A percentile compares a stretch with the other conserved stretches of the same genome.
phyloP scores from a whole-genome alignment of 108 stramenopile species.

The Phaeodactylum tricornutum region DNA sequence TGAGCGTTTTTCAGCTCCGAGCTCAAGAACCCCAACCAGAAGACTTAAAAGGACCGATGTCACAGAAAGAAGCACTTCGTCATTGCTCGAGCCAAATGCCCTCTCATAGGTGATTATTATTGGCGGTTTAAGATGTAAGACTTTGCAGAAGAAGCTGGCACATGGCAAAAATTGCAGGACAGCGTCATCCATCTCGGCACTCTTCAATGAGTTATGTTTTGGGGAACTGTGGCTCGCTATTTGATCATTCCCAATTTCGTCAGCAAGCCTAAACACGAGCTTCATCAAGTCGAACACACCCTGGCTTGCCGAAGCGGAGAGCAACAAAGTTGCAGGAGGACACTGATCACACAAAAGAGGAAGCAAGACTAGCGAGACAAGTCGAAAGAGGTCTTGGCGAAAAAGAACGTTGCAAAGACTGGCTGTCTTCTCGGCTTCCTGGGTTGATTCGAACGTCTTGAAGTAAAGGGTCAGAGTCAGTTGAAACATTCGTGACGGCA shows the following conservation, averaged over 20 bases:
- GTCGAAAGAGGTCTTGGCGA: constrained; percentile 5
- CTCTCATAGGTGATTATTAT: too few species aligned
- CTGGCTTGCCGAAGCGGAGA: constrained; percentile 10
- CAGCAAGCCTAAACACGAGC: constrained; percentile 19
- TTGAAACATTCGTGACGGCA: not conserved
- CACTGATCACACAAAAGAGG: constrained; percentile 50
- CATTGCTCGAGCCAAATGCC: not conserved
- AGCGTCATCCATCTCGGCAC: too few species aligned
- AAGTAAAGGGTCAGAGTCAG: not conserved
- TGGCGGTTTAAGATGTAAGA: too few species aligned
- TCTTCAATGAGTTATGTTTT: too few species aligned
- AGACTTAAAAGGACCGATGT: constrained; percentile 54
- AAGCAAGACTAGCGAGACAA: constrained; percentile 42
- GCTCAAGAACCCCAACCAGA: constrained; percentile 64
- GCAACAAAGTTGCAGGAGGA: constrained; percentile 37
- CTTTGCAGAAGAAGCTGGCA: too few species aligned
- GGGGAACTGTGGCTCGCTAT: too few species aligned
- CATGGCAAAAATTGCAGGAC: too few species aligned
- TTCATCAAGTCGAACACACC: constrained; percentile 25
- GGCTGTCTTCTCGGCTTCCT: not conserved
- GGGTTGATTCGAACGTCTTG: not conserved
- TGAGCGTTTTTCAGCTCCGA: constrained; percentile 47
- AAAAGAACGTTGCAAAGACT: too few species aligned
- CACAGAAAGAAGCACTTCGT: constrained; percentile 40
- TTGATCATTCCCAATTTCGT: too few species aligned